phyloP scores from a whole-genome alignment of 208 protist genomes.

The Acanthamoeba royreba region DNA sequence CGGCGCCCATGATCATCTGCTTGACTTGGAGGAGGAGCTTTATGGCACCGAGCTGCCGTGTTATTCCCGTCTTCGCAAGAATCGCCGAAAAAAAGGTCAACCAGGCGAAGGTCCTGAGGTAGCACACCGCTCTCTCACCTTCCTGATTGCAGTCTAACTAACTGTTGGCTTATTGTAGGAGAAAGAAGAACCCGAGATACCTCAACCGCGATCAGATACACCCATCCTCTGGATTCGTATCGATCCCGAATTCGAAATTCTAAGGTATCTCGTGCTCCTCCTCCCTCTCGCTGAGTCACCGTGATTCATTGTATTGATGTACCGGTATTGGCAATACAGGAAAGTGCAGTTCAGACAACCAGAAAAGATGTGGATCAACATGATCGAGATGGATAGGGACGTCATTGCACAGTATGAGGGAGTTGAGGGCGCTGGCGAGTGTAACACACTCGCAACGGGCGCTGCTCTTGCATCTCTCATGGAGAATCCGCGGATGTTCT shows the following conservation, averaged over 20 bases:
- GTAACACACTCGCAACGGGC: background rate
- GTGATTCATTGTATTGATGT: no score
- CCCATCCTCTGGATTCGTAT: constrained; percentile 64
- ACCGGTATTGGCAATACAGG: no score
- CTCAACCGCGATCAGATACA: constrained; percentile 39
- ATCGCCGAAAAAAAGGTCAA: constrained; percentile 41
- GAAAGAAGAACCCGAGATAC: background rate
- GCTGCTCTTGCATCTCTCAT: background rate
- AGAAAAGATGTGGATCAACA: constrained; percentile 67
- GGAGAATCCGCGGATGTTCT: constrained; percentile 10
- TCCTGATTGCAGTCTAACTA: background rate
- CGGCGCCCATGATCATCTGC: constrained; percentile 51
- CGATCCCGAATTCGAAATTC: constrained; percentile 63
- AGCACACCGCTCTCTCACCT: background rate
- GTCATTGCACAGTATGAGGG: constrained; percentile 63
- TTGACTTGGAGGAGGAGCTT: constrained; percentile 59
- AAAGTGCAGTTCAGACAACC: constrained; percentile 55
- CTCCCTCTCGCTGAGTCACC: background rate
- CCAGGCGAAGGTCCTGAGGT: background rate
- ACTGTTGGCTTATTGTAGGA: background rate
- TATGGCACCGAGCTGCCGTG: constrained; percentile 57
- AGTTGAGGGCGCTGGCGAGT: background rate
- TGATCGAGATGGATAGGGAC: constrained; percentile 64
- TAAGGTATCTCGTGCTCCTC: background rate
- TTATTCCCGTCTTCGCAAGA: constrained; percentile 52